phyloP scores from a whole-genome alignment of 2,329 filamentous ascomycete genomes.

The Neophaeococcomyces mojaviensis region DNA sequence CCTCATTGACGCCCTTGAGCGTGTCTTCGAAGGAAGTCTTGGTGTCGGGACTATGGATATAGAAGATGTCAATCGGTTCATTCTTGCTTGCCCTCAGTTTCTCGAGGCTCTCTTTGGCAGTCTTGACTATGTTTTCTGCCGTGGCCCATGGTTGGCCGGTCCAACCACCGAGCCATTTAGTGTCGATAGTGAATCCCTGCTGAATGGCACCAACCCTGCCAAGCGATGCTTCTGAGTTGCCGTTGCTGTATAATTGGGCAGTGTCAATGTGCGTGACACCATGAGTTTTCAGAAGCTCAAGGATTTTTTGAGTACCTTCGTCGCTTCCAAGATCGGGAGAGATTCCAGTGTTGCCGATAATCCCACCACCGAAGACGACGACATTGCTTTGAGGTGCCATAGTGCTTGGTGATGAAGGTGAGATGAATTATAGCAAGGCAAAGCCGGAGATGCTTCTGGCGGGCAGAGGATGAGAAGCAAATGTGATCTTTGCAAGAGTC shows the following conservation, averaged over 20 bases:
- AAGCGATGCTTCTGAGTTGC: slow-evolving; percentile 35
- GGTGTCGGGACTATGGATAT: slow-evolving; percentile 36
- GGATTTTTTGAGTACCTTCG: slow-evolving; percentile 5
- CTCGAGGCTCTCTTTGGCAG: slow-evolving; percentile 19
- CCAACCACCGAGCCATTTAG: slow-evolving; percentile 38
- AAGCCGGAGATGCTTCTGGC: no score
- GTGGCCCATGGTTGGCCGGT: slow-evolving; percentile 8
- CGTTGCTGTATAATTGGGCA: slow-evolving; percentile 28
- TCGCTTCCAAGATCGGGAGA: no score
- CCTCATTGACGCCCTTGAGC: slow-evolving; percentile 33
- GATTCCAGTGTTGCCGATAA: slow-evolving; percentile 10
- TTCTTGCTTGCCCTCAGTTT: slow-evolving; percentile 18
- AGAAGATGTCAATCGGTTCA: slow-evolving; percentile 31
- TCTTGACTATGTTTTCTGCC: slow-evolving; percentile 19
- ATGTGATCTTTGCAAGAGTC: no score
- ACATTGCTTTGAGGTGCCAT: slow-evolving; percentile 12
- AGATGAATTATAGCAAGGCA: background rate
- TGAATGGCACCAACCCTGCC: slow-evolving; percentile 34
- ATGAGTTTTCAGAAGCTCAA: slow-evolving; percentile 15
- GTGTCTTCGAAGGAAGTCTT: slow-evolving; percentile 34
- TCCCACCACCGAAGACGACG: slow-evolving; percentile 15
- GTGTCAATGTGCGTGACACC: slow-evolving; percentile 17
- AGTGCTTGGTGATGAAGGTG: background rate
- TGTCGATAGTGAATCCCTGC: slow-evolving; percentile 38
- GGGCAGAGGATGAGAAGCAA: no score